Conservation (phyloP, 768 basidiomycete species). For the Pulveroboletus frians region DNA sequence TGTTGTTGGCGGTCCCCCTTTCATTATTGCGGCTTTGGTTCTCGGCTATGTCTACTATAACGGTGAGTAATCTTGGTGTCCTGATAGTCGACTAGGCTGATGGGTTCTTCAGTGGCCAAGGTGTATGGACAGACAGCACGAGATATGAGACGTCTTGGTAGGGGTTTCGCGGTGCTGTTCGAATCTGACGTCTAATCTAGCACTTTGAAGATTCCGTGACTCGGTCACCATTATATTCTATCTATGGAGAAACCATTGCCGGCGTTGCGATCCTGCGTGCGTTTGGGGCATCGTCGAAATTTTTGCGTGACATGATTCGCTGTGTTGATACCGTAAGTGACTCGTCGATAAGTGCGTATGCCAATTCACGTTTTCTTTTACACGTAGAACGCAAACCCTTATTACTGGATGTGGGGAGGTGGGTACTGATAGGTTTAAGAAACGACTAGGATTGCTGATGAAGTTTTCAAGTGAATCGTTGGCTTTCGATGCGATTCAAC, state of each 20-base stretch:
- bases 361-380: slow-evolving; percentile 1
- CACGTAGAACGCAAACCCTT: slow-evolving; percentile 57
- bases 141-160: slow-evolving; percentile 77
- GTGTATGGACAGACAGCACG: slow-evolving; percentile 81
- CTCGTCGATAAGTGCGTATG: not conserved
- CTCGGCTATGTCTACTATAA: slow-evolving; percentile 67
- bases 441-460: slow-evolving; percentile 3
- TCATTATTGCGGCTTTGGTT: slow-evolving; percentile 53
- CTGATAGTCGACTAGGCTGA: slow-evolving; percentile 4
- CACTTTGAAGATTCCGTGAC: slow-evolving; percentile 40
- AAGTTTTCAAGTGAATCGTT: slow-evolving; percentile 65
- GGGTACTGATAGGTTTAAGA: slow-evolving; percentile 10
- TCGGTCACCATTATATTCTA: slow-evolving; percentile 43
- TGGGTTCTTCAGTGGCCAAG: slow-evolving; percentile 31
- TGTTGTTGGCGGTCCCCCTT: slow-evolving; percentile 72
- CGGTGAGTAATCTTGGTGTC: slow-evolving; percentile 37
- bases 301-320: slow-evolving; percentile 77
- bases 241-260: slow-evolving; percentile 48
- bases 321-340: slow-evolving; percentile 70
- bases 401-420: slow-evolving; percentile 93
- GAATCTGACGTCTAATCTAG: not conserved
- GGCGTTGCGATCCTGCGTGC: slow-evolving; percentile 61
- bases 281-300: slow-evolving; percentile 85
- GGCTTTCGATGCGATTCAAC: slow-evolving; percentile 87
- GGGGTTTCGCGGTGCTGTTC: slow-evolving; percentile 11